Percentiles rank a stretch among this genome's conserved stretches.
Conservation (phyloP, 2,329 filamentous ascomycete species). For the Byssothecium circinans region DNA sequence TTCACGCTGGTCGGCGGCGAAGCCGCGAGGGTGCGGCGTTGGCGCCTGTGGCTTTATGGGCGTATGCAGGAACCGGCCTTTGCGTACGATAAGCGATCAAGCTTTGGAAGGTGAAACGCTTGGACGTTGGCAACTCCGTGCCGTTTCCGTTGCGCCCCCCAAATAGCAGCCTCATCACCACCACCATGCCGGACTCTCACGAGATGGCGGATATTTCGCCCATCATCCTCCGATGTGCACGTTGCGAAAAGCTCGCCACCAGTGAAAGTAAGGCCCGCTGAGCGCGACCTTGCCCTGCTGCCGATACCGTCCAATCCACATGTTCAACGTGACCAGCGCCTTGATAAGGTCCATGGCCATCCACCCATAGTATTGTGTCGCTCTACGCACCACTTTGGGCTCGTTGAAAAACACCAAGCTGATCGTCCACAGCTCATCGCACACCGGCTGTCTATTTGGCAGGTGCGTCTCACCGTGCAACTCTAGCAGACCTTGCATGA, state of each 20-base stretch:
- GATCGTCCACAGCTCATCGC: constrained; percentile 24
- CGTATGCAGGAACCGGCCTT: constrained; percentile 7
- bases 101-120: constrained; percentile 12
- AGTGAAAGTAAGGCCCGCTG: constrained; percentile 23
- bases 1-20: not conserved
- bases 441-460: constrained; percentile 11
- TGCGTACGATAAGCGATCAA: constrained; percentile 10
- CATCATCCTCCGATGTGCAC: not conserved
- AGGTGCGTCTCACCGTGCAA: constrained; percentile 27
- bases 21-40: not conserved
- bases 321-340: constrained; percentile 30
- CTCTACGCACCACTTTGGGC: constrained; percentile 3
- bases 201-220: no score
- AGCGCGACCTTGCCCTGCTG: constrained; percentile 28
- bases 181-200: not conserved
- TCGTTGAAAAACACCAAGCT: constrained; percentile 14
- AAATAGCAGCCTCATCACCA: constrained; percentile 2
- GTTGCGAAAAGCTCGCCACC: constrained; percentile 23
- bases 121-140: not conserved
- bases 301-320: constrained; percentile 34
- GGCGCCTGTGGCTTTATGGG: not conserved
- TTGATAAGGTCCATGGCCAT: constrained; percentile 19
- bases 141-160: not conserved
- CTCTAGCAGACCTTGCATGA: constrained; percentile 27
- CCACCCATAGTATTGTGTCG: constrained; percentile 27